Conservation (phyloP, 2,329 filamentous ascomycete species). For the Aureobasidium sp. region DNA sequence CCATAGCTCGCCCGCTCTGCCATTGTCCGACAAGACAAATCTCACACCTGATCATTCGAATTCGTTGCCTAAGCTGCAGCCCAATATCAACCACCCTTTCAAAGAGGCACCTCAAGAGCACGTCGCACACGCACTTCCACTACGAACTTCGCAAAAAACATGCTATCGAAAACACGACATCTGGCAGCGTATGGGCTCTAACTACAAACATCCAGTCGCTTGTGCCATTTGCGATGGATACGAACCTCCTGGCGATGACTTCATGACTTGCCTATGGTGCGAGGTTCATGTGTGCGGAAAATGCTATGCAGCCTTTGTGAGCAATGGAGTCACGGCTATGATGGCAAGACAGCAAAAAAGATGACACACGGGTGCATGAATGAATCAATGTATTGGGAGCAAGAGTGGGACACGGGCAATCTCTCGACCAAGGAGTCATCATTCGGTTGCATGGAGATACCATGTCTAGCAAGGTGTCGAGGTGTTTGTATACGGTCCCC, state of each 20-base stretch:
- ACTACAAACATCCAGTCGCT: constrained; percentile 3
- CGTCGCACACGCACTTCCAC: constrained; percentile 6
- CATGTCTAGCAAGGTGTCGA: not conserved
- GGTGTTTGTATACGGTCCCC: not conserved
- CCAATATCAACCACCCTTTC: not conserved
- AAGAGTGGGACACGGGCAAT: not conserved
- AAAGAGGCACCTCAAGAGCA: constrained; percentile 3
- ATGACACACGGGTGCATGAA: not conserved
- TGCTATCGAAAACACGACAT: constrained; percentile 6
- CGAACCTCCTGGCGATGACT: constrained; percentile 8
- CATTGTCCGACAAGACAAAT: not conserved
- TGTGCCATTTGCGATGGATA: constrained; percentile 8
- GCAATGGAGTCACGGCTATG: not conserved
- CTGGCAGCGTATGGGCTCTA: constrained; percentile 6
- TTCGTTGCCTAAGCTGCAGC: not conserved
- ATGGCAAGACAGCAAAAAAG: constrained; percentile 1
- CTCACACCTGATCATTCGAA: not conserved
- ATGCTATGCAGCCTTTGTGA: not conserved
- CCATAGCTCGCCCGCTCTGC: not conserved
- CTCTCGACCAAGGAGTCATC: not conserved
- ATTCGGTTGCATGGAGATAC: not conserved
- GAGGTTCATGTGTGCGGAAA: constrained; percentile 1
- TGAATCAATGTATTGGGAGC: not conserved
- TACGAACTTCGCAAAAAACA: not conserved
- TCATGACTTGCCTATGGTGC: constrained; percentile 8